Conservation (phyloP, 2,329 filamentous ascomycete species). For the Pseudocercospora eumusae region DNA sequence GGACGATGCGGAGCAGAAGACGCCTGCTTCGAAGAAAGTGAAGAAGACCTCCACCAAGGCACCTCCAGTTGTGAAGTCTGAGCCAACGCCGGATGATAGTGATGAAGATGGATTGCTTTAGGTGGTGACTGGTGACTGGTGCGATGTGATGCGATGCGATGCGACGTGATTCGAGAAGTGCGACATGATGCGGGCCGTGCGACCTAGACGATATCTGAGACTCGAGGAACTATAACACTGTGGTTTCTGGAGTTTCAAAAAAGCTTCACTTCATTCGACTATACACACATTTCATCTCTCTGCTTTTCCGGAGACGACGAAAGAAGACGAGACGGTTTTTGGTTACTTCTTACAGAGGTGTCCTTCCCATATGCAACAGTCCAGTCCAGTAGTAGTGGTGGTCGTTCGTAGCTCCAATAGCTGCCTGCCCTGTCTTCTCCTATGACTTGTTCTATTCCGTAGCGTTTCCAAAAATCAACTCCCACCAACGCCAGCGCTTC, state of each 20-base stretch:
- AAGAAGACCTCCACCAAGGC: not conserved
- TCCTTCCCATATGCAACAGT: conserved; percentile 5
- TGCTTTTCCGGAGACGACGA: not conserved
- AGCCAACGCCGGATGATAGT: conserved; percentile 9
- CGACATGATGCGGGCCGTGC: not conserved
- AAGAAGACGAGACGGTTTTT: not conserved
- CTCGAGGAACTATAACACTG: not conserved
- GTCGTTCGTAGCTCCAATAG: conserved; percentile 4
- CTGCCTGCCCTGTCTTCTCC: conserved; percentile 1
- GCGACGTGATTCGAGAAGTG: not conserved
- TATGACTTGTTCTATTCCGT: not conserved
- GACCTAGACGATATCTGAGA: not conserved
- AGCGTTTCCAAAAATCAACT: not conserved
- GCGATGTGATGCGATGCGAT: not conserved
- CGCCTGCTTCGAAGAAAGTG: conserved; percentile 9
- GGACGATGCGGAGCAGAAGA: conserved; percentile 7
- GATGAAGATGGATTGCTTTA: conserved; percentile 3
- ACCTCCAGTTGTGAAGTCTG: conserved; percentile 1
- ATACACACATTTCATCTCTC: conserved; percentile 4
- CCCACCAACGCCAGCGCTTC: conserved; percentile 10
- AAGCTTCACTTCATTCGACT: not conserved
- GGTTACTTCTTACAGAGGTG: conserved; percentile 3
- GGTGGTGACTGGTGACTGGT: not conserved
- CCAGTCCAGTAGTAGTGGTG: not conserved
- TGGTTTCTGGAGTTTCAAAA: not conserved